Percentiles rank a stretch among this genome's conserved stretches.
Conservation (phyloP, 441 rosid genomes). For the Croton setiger region DNA sequence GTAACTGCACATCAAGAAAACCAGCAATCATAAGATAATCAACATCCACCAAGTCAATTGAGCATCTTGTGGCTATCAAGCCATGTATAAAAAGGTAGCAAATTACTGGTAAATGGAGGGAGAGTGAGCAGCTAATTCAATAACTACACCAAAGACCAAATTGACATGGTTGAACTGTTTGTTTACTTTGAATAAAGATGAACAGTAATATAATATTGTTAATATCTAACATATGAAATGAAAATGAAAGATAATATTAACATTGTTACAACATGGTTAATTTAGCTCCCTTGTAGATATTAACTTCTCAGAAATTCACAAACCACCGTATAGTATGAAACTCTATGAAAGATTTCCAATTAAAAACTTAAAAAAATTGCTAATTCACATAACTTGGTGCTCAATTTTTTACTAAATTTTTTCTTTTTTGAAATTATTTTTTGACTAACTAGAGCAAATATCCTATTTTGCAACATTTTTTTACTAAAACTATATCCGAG, state of each 20-base stretch:
- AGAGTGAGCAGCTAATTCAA: too few species aligned
- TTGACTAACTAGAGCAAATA: background rate
- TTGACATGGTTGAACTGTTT: background rate
- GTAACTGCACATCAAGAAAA: constrained; percentile 56
- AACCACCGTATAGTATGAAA: background rate
- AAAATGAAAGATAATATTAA: too few species aligned
- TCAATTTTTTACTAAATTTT: too few species aligned
- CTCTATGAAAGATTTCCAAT: too few species aligned
- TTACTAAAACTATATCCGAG: background rate
- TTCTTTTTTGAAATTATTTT: background rate
- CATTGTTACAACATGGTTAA: background rate
- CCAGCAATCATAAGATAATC: constrained; percentile 25
- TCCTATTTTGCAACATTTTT: background rate
- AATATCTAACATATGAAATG: background rate
- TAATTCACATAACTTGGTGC: background rate
- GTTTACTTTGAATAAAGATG: background rate
- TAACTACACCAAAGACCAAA: background rate
- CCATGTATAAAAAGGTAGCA: background rate
- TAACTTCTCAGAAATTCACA: background rate
- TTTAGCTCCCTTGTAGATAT: too few species aligned
- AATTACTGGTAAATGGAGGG: background rate
- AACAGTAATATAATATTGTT: too few species aligned
- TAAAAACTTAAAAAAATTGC: background rate
- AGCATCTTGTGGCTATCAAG: background rate
- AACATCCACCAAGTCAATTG: constrained; percentile 9